Evolutionary conservation across 257 asterid species (phyloP), one percentile per base, ranked within the genome.

Genomic region (Oldenlandia corymbosa): DNA sequence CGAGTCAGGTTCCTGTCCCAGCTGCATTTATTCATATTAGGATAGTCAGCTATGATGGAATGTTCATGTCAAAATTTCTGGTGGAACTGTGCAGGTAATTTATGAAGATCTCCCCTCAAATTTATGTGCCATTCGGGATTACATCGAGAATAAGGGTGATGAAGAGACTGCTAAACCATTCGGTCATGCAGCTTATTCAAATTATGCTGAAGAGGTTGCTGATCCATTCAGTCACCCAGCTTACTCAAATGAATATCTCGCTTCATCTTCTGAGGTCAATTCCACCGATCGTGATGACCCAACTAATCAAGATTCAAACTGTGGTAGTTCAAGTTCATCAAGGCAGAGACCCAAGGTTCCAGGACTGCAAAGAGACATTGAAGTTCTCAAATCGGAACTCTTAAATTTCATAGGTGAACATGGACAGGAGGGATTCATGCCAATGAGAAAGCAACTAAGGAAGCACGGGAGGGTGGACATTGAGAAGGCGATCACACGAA

Each of bases 361-460:
- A 1, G 97, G 95, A 27, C 67, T 92, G 79, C 97, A 92, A 81
- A 87, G 86, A 76, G 90, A 86, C 78, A 67, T 88, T 39, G 89
- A 86, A 77, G 81, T 92, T 76, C 97, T 92, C 26, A 88, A 83
- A 75, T 67, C 85, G 3, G 97, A 92, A 85, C 95, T 92, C 68
- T 66, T 82, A 74, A 80, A 65, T 56, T 92, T 92, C 80, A 87
- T 92, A 49, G 83, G 83, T 14, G 86, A 88, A 66, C 86, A 88
- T 58, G 98, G 98, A 20, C 95, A 88, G 65, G 91, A 86, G 80
- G 98, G 98, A 55, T 92, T 88, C 72, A 92, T 92, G 98, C 98
- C 98, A 18, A 85, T 88, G 98, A 79, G 98, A 74, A 92, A 92
- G 80, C 97, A 88, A 65, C 90, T 92, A 36, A 65, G 95, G 51